A percentile compares a stretch with the other conserved stretches of the same genome.
Conservation (phyloP, 768 basidiomycete species). For the Grammothele lineata region DNA sequence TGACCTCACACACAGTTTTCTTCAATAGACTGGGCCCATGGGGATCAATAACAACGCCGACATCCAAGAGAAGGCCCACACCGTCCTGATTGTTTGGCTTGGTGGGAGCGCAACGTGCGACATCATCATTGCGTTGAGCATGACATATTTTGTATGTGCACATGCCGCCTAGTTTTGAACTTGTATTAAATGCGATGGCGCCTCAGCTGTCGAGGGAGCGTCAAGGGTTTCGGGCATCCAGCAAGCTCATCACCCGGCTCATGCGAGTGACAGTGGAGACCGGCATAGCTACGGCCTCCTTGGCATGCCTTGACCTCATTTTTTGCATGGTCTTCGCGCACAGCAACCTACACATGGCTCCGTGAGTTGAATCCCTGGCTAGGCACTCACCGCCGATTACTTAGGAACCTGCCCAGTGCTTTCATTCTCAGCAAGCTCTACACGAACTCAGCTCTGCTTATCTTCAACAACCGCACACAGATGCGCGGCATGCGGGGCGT, state of each 20-base stretch:
- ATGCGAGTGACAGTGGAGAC: constrained; percentile 6
- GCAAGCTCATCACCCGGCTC: neutral
- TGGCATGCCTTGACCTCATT: constrained; percentile 1
- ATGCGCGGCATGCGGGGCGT: neutral
- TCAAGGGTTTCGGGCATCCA: neutral
- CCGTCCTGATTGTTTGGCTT: neutral
- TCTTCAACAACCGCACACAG: constrained; percentile 1
- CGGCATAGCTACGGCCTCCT: neutral
- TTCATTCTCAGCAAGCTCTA: constrained; percentile 2
- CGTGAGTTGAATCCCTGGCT: neutral
- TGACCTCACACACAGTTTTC: neutral
- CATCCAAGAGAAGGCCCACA: neutral
- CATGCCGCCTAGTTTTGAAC: no score
- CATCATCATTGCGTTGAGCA: neutral
- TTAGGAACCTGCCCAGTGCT: neutral
- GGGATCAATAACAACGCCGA: no score
- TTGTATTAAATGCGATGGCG: neutral
- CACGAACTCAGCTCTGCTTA: constrained; percentile 1
- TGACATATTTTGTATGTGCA: constrained; percentile 1
- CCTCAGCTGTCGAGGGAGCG: neutral
- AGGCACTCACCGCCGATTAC: neutral
- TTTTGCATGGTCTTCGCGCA: constrained; percentile 1
- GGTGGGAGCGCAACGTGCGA: constrained; percentile 2
- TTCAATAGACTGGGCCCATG: neutral
- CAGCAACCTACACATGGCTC: constrained; percentile 5